Conservation (phyloP, 169 alveolate genomes). For the Plasmodium sp. region DNA sequence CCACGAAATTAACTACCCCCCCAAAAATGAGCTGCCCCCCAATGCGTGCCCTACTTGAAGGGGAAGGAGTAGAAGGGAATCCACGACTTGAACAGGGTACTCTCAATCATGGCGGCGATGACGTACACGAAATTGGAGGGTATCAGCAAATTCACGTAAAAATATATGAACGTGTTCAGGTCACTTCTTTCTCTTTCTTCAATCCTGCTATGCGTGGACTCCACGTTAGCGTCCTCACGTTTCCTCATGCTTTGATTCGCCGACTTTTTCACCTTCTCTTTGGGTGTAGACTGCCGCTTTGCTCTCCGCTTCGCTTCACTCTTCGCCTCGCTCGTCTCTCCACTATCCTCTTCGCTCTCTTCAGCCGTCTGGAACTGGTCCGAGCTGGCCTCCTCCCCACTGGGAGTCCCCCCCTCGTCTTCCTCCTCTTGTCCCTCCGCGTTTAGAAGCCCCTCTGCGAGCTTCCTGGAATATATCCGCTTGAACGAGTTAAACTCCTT, state of each 20-base stretch:
- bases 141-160: constrained; percentile 26
- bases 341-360: not conserved
- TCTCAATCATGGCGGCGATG: constrained; percentile 35
- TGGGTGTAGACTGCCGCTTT: not conserved
- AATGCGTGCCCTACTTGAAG: constrained; percentile 13
- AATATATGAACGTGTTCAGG: constrained; percentile 41
- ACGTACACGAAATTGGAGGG: constrained; percentile 59
- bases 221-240: not conserved
- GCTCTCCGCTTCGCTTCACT: not conserved
- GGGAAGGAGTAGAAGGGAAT: constrained; percentile 59
- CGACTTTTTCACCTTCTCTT: not conserved
- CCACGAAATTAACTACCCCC: not conserved
- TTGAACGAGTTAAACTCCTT: constrained; percentile 6
- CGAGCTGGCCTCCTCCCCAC: not conserved
- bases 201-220: not conserved
- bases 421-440: not conserved
- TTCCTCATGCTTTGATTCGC: not conserved
- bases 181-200: constrained; percentile 48
- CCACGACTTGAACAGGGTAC: constrained; percentile 21
- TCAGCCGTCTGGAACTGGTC: constrained; percentile 8
- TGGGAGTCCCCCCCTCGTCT: not conserved
- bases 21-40: not conserved
- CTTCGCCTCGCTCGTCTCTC: not conserved
- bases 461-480: not conserved
- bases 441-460: not conserved